These are phyloP conservation scores for Syzygium syzygioides DNA, from an alignment of 441 rosid genomes.

Conservation along the genomic window DNA sequence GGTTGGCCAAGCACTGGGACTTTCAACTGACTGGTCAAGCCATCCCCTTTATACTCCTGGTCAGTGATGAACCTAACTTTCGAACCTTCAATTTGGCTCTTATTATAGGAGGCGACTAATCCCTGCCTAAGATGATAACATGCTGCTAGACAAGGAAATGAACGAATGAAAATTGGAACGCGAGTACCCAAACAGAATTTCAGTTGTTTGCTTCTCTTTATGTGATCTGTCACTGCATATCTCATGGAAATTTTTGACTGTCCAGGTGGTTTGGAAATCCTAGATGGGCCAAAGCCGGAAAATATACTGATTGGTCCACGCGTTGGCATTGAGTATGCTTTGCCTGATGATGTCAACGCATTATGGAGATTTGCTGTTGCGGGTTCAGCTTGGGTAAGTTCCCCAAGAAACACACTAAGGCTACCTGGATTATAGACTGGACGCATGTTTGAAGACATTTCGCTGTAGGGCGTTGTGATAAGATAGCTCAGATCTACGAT, in stretches of 20 bases:
- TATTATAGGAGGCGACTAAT: not conserved
- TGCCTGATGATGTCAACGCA: conserved; percentile 65
- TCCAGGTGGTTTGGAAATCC: conserved; percentile 79
- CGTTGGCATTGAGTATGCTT: conserved; percentile 85
- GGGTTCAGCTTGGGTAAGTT: conserved; percentile 79
- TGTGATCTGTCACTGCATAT: not conserved
- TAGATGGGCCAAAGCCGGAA: conserved; percentile 76
- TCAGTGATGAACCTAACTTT: conserved; percentile 11
- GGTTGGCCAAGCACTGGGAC: conserved; percentile 95
- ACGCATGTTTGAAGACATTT: not conserved
- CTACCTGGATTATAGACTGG: conserved; percentile 24
- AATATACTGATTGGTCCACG: conserved; percentile 70
- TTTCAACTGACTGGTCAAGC: conserved; percentile 79
- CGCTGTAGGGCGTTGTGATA: not conserved
- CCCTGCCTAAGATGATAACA: not conserved
- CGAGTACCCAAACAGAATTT: not conserved
- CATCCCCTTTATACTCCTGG: conserved; percentile 80
- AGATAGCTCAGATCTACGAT: not conserved
- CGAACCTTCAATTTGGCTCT: not conserved
- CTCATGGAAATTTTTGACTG: not conserved
- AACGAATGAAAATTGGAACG: not conserved
- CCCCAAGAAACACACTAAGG: conserved; percentile 76
- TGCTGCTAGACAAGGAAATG: not conserved
- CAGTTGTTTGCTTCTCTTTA: not conserved
- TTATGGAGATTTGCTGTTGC: conserved; percentile 91